Evolutionary conservation across 192 early-diverging fungal genomes (phyloP), one percentile per base, ranked within the genome.

Genomic region (Geranomyces variabilis): DNA sequence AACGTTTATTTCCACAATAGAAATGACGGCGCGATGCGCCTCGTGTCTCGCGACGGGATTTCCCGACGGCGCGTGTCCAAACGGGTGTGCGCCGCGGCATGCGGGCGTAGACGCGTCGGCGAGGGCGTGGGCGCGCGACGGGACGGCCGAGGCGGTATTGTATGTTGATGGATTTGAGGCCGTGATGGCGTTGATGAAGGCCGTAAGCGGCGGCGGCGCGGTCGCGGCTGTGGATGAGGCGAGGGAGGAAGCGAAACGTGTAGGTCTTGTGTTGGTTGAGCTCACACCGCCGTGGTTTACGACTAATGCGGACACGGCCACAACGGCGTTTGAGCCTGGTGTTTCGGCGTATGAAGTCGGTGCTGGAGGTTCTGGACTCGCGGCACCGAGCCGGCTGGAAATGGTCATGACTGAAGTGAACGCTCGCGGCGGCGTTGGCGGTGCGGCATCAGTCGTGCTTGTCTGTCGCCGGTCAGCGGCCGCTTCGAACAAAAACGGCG

Each of bases 231-330:
- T 41, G 10, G 36, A 41, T 3, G 36, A 41, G 10, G 36, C 36
- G 36, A 41, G 53, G 14, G 22, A 31, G 28, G 59, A 61, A 31
- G 24, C 24, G 6, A 19, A 55, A 14, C 7, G 6, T 7, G 3
- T 24, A 26, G 21, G 31, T 28, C 10, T 41, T 3, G 36, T 41
- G 36, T 10, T 41, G 36, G 36, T 41, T 34, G 33, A 41, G 36
- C 36, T 41, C 36, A 55, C 48, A 19, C 72, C 72, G 43, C 72
- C 72, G 30, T 74, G 72, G 72, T 71, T 71, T 13, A 46, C 58
- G 43, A 8, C 48, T 0, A 21, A n/a, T 21, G 29, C 17, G 21
- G 66, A 15, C 48, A 10, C 48, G 5, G 63, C 36, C 43, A 41
- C 24, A 28, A 55, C 51, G 21, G 10, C 36, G 36, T 41, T 41